phyloP scores from a whole-genome alignment of 192 early-diverging fungal species.

The Coemansia sp. region DNA sequence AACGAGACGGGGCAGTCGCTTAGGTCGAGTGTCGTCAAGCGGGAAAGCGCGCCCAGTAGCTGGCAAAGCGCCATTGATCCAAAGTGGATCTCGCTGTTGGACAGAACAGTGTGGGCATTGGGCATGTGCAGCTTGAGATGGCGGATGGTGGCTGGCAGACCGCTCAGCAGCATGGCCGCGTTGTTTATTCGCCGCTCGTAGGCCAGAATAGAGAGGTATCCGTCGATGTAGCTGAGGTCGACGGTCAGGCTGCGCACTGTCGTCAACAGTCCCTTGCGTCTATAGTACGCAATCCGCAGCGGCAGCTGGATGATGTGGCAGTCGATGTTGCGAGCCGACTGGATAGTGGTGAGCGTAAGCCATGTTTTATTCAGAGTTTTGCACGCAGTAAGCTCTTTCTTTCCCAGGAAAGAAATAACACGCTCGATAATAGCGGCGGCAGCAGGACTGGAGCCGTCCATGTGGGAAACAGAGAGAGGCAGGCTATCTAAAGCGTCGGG shows the following conservation, averaged over 20 bases:
- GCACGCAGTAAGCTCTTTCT: conserved; percentile 25
- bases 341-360: conserved; percentile 32
- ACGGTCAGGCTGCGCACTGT: conserved; percentile 38
- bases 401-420: conserved; percentile 36
- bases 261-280: conserved; percentile 35
- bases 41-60: conserved; percentile 30
- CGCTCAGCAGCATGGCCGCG: conserved; percentile 17
- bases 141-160: conserved; percentile 21
- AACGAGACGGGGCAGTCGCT: conserved; percentile 43
- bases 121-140: conserved; percentile 40
- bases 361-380: conserved; percentile 42
- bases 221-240: conserved; percentile 45
- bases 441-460: conserved; percentile 46
- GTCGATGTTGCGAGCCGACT: conserved; percentile 42
- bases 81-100: conserved; percentile 37
- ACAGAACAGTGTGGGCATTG: conserved; percentile 24
- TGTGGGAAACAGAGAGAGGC: background rate
- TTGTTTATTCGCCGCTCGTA: conserved; percentile 45
- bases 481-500: too few relatives aligned
- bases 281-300: conserved; percentile 41
- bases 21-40: conserved; percentile 35
- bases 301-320: conserved; percentile 44
- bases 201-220: conserved; percentile 38
- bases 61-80: conserved; percentile 28
- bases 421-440: conserved; percentile 40